Conservation (phyloP, 106 monocot species). For the Apostasia shenzhenica region DNA sequence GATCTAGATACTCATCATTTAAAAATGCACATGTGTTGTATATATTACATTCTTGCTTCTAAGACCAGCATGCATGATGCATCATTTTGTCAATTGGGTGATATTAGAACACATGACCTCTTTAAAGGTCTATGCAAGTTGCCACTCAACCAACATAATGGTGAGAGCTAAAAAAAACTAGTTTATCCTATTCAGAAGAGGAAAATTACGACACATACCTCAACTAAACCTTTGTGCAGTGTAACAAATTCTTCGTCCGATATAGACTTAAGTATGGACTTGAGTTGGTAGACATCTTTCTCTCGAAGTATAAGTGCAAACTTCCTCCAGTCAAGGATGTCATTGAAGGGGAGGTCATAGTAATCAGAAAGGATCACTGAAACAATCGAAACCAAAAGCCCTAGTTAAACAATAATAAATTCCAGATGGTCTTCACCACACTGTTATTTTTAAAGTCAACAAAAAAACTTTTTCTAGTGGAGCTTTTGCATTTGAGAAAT, state of each 20-base stretch:
- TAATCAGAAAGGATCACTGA: constrained; percentile 91
- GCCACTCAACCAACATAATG: no score
- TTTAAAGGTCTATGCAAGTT: no score
- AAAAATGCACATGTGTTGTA: no score
- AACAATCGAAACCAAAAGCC: constrained; percentile 4
- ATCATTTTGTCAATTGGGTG: no score
- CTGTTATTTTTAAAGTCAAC: neutral
- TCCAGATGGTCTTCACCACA: neutral
- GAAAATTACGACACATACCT: constrained; percentile 31
- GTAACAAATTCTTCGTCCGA: constrained; percentile 52
- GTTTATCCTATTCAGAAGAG: no score
- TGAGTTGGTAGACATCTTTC: constrained; percentile 84
- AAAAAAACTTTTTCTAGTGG: no score
- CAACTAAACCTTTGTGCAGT: constrained; percentile 60
- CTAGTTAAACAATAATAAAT: neutral
- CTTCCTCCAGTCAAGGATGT: constrained; percentile 81
- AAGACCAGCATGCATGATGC: no score
- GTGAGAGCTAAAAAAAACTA: no score
- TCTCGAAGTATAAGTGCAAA: constrained; percentile 80
- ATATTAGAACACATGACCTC: no score
- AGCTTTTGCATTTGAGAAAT: no score
- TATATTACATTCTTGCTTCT: no score
- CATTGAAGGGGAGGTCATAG: constrained; percentile 90
- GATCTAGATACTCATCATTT: no score
- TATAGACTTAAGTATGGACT: constrained; percentile 69